Evolutionary conservation across 495 filamentous ascomycete species (phyloP), one percentile per base, ranked within the genome.

Genomic region (Penicillium odoratum): DNA sequence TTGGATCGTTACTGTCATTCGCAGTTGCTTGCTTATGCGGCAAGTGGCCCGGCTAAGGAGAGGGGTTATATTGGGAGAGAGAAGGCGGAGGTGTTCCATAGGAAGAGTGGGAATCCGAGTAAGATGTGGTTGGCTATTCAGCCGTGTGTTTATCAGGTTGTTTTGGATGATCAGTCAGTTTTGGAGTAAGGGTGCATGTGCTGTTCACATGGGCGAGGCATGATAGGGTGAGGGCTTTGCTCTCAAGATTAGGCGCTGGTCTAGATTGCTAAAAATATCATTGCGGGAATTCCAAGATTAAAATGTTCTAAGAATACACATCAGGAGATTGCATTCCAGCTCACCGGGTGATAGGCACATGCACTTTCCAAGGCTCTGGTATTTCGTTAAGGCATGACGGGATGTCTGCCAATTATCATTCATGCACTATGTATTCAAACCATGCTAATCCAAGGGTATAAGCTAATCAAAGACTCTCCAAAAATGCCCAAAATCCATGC

Each of bases 1-100:
- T 63, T 85, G 13, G 84, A 87, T 55, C 76, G 78, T 55, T 77
- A 78, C 1, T 87, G 83, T 60, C 79, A 85, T 38, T 78, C 77
- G 9, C 84, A 87, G 61, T 58, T 87, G 13, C 71, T 85, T 13
- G 82, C 77, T 0, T 81, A 85, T 57, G 79, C 80, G 0, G 80
- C 81, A 0, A 47, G 78, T 1, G 72, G 70, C 1, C 74, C 66
- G 0, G 74, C 70, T 30, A 72, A 74, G 7, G 69, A 78, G 66
- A 83, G 78, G 69, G 69, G 83, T 45, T 78, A 74, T 34, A 59
- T 78, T 31, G 33, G 40, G 31, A 29, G 56, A 0, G 38, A 47
- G 13, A 48, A 56, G 29, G 58, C 58, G 3, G 33, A 62, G 46
- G 16, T 48, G 25, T 18, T 28, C 7, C 46, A 48, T 48, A 48